A percentile compares a stretch with the other conserved stretches of the same genome.
These are phyloP conservation scores for Fusarium sp. DNA, from an alignment of 2,329 filamentous ascomycete genomes.

Conservation along the genomic window DNA sequence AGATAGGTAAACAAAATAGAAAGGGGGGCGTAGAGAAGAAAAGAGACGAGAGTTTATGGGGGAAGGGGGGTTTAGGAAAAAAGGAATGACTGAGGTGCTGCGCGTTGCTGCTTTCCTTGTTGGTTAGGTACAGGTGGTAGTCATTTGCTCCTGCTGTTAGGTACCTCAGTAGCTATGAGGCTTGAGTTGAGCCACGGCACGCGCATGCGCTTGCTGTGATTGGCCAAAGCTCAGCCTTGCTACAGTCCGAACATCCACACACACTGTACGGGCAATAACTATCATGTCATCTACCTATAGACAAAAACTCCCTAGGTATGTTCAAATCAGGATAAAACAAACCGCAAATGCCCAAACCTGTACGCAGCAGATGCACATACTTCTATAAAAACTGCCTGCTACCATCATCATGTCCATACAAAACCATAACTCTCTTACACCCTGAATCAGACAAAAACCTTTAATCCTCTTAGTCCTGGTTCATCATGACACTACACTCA, in stretches of 20 bases:
- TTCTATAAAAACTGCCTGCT: constrained; percentile 18
- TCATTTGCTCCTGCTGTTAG: not conserved
- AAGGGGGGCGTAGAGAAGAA: constrained; percentile 8
- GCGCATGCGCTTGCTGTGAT: constrained; percentile 39
- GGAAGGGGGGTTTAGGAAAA: constrained; percentile 19
- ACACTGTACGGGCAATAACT: constrained; percentile 20
- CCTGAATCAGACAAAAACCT: constrained; percentile 3
- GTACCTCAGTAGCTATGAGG: constrained; percentile 27
- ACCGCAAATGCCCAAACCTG: not conserved
- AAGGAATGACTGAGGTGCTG: constrained; percentile 13
- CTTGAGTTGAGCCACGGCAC: constrained; percentile 43
- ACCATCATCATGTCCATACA: constrained; percentile 6
- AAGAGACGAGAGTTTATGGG: not conserved
- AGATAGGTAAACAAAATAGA: constrained; percentile 7
- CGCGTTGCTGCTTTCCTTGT: constrained; percentile 24
- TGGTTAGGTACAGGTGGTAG: constrained; percentile 9
- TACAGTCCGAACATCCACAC: not conserved
- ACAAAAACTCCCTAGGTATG: no score
- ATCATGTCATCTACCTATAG: not conserved
- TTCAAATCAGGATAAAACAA: not conserved
- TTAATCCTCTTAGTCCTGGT: constrained; percentile 1
- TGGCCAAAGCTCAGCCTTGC: constrained; percentile 31
- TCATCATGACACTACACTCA: not conserved
- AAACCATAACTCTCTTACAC: constrained; percentile 12
- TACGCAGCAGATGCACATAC: not conserved